Base-by-base conservation (phyloP, 306 rosid species). In the peach (Prunus persica) region DNA sequence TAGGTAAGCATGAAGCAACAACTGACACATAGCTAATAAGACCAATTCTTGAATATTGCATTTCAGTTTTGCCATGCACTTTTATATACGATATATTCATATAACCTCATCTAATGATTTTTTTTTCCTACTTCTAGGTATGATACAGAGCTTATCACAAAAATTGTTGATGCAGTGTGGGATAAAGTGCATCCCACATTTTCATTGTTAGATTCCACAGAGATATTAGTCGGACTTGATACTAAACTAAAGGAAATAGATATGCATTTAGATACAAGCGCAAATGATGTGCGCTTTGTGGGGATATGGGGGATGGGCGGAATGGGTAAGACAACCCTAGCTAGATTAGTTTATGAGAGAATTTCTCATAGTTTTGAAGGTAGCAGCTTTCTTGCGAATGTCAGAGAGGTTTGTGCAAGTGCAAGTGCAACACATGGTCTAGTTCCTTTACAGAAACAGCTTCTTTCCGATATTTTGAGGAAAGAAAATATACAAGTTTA, bases 361-460 rank as follows among this genome's bases (percentile, higher is more conserved):
- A 7, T 16, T 15, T 30, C 47, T 16, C 46, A 16, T 32, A 8
- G 2, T 16, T 64, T 64, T 32, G 68, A 64, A 64, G 20, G 30
- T 5, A 67, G 55, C 19, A 67, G 54, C 54, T 67, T 67, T 51
- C 56, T 51, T 51, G 20, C 56, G 2, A 14, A 14, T 51, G 19
- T 51, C 56, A 51, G 56, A 51, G 56, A 51, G 56, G n/a, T 18
- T 4, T 51, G n/a, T n/a, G n/a, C n/a, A n/a, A n/a, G n/a, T n/a
- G n/a, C n/a, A n/a, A n/a, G 1, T 43, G 19, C 55, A 27, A 67
- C 2, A 11, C 52, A 55, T 45, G 82, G 80, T 55, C 19, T 78
- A 41, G 54, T 58, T 63, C 67, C 52, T 25, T 49, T 85, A 38
- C 88, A 78, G 73, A 67, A 34, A 25, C 71, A 73, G 20, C 81